Conservation (phyloP, 345 rosid species). For the Physaria fendleri region DNA sequence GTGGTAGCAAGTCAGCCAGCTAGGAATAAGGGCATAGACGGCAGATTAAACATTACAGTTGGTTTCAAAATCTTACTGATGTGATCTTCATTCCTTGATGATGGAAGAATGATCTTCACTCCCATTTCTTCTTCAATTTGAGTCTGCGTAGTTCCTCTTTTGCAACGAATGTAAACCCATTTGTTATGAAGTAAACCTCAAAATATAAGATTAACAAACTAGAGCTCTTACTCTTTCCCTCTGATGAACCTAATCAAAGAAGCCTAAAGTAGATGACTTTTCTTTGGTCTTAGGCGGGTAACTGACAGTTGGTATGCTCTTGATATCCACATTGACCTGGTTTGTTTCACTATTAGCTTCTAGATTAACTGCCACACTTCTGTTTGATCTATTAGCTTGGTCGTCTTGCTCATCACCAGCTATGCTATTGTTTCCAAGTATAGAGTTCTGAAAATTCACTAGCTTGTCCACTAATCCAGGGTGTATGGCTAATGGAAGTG, state of each 20-base stretch:
- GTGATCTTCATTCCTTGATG: slow-evolving; percentile 57
- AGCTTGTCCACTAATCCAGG: slow-evolving; percentile 75
- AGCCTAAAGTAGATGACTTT: slow-evolving; percentile 42
- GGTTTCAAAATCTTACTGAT: slow-evolving; percentile 44
- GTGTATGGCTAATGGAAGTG: slow-evolving; percentile 85
- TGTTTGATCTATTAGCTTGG: background rate
- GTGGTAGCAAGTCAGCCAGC: background rate
- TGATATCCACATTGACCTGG: slow-evolving; percentile 42
- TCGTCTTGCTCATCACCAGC: slow-evolving; percentile 6
- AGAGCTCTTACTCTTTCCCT: slow-evolving; percentile 66
- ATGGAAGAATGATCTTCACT: slow-evolving; percentile 63
- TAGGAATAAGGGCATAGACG: background rate
- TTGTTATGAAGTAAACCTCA: background rate
- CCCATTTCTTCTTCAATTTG: slow-evolving; percentile 72
- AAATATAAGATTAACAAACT: slow-evolving; percentile 9
- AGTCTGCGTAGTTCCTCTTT: slow-evolving; percentile 60
- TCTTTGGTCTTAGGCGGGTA: slow-evolving; percentile 53
- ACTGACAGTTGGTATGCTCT: slow-evolving; percentile 55
- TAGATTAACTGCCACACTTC: slow-evolving; percentile 14
- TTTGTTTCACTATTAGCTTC: slow-evolving; percentile 43
- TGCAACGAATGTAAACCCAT: slow-evolving; percentile 13
- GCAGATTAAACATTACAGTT: background rate
- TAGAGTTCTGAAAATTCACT: slow-evolving; percentile 55
- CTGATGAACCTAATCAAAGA: slow-evolving; percentile 64
- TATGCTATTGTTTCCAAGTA: slow-evolving; percentile 34